Evolutionary conservation across 225 moss, liverwort and hornwort genomes (phyloP).

Genomic region (Bryoerythrophyllum caledonicum): DNA sequence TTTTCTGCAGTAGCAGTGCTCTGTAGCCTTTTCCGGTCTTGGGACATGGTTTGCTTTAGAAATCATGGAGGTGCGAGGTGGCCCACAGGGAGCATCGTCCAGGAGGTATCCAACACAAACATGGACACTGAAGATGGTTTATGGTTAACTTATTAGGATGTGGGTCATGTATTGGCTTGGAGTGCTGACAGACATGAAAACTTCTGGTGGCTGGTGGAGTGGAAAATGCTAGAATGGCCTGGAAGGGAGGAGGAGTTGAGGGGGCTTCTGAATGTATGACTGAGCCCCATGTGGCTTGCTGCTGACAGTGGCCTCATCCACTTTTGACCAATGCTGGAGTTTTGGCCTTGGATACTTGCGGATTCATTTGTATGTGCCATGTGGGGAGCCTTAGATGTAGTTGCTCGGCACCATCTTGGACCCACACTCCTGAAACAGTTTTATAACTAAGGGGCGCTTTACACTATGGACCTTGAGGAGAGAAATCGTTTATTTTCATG

Average conservation of each 20-base stretch:
- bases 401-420: background rate
- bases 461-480: too few species aligned
- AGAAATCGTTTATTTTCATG: too few species aligned
- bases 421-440: background rate
- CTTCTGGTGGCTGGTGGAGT: background rate
- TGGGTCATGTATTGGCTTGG: background rate
- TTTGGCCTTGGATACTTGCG: background rate
- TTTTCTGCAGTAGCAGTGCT: background rate
- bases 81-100: background rate
- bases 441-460: too few species aligned
- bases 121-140: too few species aligned
- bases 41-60: background rate
- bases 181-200: background rate
- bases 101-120: too few species aligned
- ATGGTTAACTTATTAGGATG: too few species aligned
- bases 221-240: background rate
- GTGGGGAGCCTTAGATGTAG: background rate
- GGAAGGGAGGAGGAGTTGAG: background rate
- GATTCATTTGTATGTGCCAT: background rate
- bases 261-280: background rate
- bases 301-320: conserved; percentile 2
- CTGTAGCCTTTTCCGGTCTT: background rate
- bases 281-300: background rate
- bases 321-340: conserved; percentile 7
- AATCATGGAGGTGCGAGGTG: background rate